phyloP scores from a whole-genome alignment of 164 flowering plant species.

The Santalum album region DNA sequence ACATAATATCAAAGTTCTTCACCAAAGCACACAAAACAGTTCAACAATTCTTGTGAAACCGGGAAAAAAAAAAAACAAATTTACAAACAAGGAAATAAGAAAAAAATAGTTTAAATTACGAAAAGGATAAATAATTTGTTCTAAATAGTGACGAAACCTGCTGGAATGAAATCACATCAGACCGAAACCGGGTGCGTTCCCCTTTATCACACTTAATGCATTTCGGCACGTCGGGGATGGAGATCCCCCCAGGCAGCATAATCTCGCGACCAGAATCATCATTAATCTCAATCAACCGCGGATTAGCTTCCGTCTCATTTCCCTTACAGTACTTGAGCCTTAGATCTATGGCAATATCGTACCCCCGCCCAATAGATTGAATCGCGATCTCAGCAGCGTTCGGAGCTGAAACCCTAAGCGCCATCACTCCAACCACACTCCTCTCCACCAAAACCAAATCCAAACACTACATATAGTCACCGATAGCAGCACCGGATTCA shows the following conservation, averaged over 20 bases:
- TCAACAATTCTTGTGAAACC: too few species aligned
- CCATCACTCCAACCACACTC: slow-evolving; percentile 34
- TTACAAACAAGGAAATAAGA: neutral
- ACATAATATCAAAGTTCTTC: neutral
- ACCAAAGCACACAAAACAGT: neutral
- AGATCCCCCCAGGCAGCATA: slow-evolving; percentile 69
- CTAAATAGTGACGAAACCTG: slow-evolving; percentile 36
- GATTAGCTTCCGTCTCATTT: slow-evolving; percentile 17
- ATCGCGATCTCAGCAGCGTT: slow-evolving; percentile 74
- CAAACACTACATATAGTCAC: neutral
- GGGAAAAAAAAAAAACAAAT: too few species aligned
- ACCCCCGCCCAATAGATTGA: slow-evolving; percentile 72
- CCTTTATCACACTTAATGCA: slow-evolving; percentile 94
- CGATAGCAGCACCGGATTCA: too few species aligned
- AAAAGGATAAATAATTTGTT: neutral
- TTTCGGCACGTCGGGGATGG: slow-evolving; percentile 51
- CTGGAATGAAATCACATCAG: slow-evolving; percentile 83
- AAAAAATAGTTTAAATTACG: neutral
- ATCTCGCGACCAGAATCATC: slow-evolving; percentile 43
- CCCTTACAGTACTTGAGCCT: slow-evolving; percentile 76
- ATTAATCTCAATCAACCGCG: slow-evolving; percentile 69
- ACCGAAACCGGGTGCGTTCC: slow-evolving; percentile 75
- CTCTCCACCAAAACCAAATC: neutral
- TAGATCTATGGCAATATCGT: slow-evolving; percentile 65
- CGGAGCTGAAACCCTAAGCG: slow-evolving; percentile 34